Conservation (phyloP, 1,284 basidiomycete genomes). For the Fomitopsis pinicola region DNA sequence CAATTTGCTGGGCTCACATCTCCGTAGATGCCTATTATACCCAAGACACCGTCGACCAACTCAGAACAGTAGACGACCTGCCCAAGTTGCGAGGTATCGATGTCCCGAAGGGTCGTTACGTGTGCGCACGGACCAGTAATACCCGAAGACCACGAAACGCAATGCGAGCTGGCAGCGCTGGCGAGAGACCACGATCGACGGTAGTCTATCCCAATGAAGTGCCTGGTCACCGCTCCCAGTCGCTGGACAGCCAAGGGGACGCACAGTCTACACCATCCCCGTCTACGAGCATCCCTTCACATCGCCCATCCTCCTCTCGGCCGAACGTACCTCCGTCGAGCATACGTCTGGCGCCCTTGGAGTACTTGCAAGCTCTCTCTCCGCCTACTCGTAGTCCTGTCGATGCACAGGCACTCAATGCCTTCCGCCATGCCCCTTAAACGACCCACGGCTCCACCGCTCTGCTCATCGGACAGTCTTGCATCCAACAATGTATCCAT, state of each 20-base stretch:
- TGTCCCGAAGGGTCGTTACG: slow-evolving; percentile 58
- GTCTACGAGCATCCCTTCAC: neutral
- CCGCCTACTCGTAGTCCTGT: slow-evolving; percentile 25
- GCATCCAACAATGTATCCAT: neutral
- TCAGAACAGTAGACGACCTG: slow-evolving; percentile 56
- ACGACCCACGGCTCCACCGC: no score
- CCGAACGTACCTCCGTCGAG: neutral
- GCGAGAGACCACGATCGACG: neutral
- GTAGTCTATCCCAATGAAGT: neutral
- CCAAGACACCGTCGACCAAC: slow-evolving; percentile 42
- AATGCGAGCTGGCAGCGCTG: neutral
- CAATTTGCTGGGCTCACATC: neutral
- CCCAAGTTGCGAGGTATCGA: slow-evolving; percentile 45
- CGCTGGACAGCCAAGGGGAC: neutral
- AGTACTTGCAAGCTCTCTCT: slow-evolving; percentile 27
- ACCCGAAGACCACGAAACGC: slow-evolving; percentile 6
- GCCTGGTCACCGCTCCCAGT: neutral
- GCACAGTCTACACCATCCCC: neutral
- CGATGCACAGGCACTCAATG: slow-evolving; percentile 25
- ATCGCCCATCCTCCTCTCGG: neutral
- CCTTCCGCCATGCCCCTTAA: slow-evolving; percentile 7
- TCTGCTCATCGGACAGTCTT: no score
- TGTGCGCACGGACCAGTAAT: slow-evolving; percentile 56
- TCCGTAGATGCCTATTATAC: slow-evolving; percentile 38
- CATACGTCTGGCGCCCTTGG: slow-evolving; percentile 24